Conservation (phyloP, 495 filamentous ascomycete species). For the Pyrenula aspistea region DNA sequence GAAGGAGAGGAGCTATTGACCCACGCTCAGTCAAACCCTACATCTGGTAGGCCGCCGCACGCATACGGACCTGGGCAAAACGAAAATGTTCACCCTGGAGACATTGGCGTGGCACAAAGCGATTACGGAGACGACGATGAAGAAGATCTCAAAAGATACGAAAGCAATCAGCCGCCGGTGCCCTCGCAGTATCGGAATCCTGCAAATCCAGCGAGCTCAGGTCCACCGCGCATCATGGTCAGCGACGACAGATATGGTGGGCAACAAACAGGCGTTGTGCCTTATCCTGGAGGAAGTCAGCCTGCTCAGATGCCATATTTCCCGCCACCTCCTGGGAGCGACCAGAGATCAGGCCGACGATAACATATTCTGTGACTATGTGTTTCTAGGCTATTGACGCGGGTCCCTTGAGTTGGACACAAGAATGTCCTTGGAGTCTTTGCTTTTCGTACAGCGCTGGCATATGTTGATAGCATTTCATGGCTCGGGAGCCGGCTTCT, state of each 20-base stretch:
- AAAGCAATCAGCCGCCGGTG: not conserved
- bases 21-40: constrained; percentile 29
- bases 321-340: not conserved
- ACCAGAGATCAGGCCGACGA: not conserved
- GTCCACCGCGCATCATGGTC: not conserved
- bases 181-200: not conserved
- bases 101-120: not conserved
- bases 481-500: too few species aligned
- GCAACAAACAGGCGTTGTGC: not conserved
- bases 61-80: not conserved
- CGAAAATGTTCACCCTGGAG: not conserved
- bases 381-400: too few species aligned
- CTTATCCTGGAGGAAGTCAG: not conserved
- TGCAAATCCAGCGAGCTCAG: not conserved
- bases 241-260: not conserved
- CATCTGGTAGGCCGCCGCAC: not conserved
- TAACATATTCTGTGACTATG: too few species aligned
- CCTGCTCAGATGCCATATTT: not conserved
- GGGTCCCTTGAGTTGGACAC: too few species aligned
- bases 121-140: not conserved
- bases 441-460: too few species aligned
- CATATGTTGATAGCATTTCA: too few species aligned
- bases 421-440: too few species aligned
- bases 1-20: constrained; percentile 29
- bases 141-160: not conserved